Base-by-base conservation (phyloP, 306 rosid species). In the Cicer cuneatum region DNA sequence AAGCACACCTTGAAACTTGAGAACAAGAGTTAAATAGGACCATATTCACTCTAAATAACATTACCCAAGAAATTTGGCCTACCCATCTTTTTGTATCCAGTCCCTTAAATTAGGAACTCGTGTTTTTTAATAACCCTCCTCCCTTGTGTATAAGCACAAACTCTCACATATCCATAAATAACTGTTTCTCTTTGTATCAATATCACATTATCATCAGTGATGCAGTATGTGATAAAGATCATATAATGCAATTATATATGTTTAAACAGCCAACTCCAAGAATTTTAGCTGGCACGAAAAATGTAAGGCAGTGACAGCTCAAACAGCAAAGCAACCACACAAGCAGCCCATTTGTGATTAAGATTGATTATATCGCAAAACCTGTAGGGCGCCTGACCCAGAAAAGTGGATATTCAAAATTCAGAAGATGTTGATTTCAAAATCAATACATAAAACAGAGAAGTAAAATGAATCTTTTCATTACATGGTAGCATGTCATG, bases 1-100 rank as follows among this genome's bases (percentile, higher is more conserved):
- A 16, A 51, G 53, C 35, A 49, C 40, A 65, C 52, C 58, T 56
- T 47, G 52, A 45, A 76, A 71, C 59, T 64, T 66, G 74, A 81
- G 40, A 63, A 76, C 43, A 37, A 56, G 61, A 64, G 65, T 54
- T 71, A 38, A 43, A 49, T 14, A 38, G 15, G 54, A 46, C 19
- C 7, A 10, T 40, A 57, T 42, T 51, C 21, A 33, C 68, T 43
- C 67, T 52, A 71, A 29, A 4, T 29, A 29, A 21, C n/a, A 14
- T 33, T 16, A 9, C 33, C 71, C 42, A 47, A 47, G 62, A 61
- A 61, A 35, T 18, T 37, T 48, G 59, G 38, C 71, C 63, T 38
- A 8, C 71, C 52, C 10, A 74, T 13, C 33, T 74, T 29, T 74
- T 18, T 21, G 14, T 10, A 16, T 74, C 8, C 48, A 59, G 39